Percentiles rank a stretch among this genome's conserved stretches.
Evolutionary conservation across 495 filamentous ascomycete species (phyloP).

Genomic region (Lophium mytilinum): DNA sequence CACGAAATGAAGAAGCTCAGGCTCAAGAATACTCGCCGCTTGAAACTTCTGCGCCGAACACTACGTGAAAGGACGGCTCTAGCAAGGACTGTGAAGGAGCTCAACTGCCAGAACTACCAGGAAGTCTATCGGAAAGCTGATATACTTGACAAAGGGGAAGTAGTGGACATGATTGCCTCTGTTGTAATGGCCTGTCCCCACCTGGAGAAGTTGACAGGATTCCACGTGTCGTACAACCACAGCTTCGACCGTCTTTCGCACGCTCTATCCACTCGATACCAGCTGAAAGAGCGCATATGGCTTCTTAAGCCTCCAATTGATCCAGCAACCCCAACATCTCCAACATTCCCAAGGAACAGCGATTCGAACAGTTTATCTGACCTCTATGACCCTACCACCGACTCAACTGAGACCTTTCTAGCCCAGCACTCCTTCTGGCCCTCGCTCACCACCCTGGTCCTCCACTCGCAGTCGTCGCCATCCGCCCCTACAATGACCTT

Average conservation of each 20-base stretch:
- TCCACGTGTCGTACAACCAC: constrained; percentile 62
- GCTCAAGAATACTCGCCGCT: constrained; percentile 55
- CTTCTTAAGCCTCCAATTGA: constrained; percentile 40
- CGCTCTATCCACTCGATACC: constrained; percentile 66
- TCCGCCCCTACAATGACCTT: constrained; percentile 39
- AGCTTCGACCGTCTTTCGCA: constrained; percentile 67
- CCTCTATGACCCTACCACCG: constrained; percentile 48
- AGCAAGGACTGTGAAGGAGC: constrained; percentile 62
- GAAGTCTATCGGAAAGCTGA: constrained; percentile 27
- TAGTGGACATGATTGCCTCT: constrained; percentile 66
- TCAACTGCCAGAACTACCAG: constrained; percentile 64
- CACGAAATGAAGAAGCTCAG: constrained; percentile 58
- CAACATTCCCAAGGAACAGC: constrained; percentile 5
- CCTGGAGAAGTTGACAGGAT: constrained; percentile 64
- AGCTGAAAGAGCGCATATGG: constrained; percentile 75
- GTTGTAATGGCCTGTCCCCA: constrained; percentile 84
- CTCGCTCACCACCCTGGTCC: constrained; percentile 61
- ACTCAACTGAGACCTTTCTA: constrained; percentile 62
- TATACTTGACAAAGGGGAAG: constrained; percentile 48
- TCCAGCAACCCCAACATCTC: constrained; percentile 24
- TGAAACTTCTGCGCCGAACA: constrained; percentile 70
- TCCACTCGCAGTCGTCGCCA: constrained; percentile 53
- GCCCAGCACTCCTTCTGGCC: constrained; percentile 64
- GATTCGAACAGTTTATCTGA: background rate
- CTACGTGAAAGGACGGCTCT: constrained; percentile 60